These are phyloP conservation scores for Aureobasidium sp. DNA, from an alignment of 2,329 filamentous ascomycete genomes.

Conservation along the genomic window DNA sequence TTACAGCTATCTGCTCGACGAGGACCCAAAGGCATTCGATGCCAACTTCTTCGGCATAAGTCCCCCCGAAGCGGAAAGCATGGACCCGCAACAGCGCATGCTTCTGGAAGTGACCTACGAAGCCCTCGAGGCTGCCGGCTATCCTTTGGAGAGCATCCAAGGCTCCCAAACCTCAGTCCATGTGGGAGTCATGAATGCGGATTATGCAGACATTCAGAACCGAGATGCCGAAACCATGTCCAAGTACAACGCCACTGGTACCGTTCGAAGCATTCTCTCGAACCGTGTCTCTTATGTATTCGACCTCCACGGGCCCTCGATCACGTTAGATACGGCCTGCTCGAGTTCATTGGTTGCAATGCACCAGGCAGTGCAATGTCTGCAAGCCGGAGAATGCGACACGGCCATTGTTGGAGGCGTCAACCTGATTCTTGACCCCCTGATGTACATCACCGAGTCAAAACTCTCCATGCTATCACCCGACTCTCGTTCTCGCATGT, in stretches of 20 bases:
- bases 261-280: slow-evolving; percentile 32
- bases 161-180: slow-evolving; percentile 18
- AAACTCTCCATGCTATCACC: slow-evolving; percentile 30
- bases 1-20: slow-evolving; percentile 20
- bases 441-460: slow-evolving; percentile 22
- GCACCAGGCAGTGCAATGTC: slow-evolving; percentile 24
- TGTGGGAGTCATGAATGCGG: slow-evolving; percentile 19
- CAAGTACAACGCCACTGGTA: slow-evolving; percentile 24
- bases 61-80: slow-evolving; percentile 25
- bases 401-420: slow-evolving; percentile 18
- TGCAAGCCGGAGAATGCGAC: neutral
- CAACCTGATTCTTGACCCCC: slow-evolving; percentile 24
- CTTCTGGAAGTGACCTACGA: slow-evolving; percentile 38
- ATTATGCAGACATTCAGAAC: neutral
- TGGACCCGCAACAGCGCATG: slow-evolving; percentile 37
- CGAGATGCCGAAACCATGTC: slow-evolving; percentile 12
- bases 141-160: slow-evolving; percentile 10
- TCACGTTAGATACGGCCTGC: slow-evolving; percentile 43
- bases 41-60: slow-evolving; percentile 23
- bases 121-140: slow-evolving; percentile 23
- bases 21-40: slow-evolving; percentile 22
- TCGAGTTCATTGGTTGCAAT: slow-evolving; percentile 35
- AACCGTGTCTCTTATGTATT: slow-evolving; percentile 34
- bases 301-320: slow-evolving; percentile 33
- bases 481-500: slow-evolving; percentile 32